A percentile compares a stretch with the other conserved stretches of the same genome.
Conservation (phyloP, 2,329 filamentous ascomycete species). For the Sclerotinia spermophila region DNA sequence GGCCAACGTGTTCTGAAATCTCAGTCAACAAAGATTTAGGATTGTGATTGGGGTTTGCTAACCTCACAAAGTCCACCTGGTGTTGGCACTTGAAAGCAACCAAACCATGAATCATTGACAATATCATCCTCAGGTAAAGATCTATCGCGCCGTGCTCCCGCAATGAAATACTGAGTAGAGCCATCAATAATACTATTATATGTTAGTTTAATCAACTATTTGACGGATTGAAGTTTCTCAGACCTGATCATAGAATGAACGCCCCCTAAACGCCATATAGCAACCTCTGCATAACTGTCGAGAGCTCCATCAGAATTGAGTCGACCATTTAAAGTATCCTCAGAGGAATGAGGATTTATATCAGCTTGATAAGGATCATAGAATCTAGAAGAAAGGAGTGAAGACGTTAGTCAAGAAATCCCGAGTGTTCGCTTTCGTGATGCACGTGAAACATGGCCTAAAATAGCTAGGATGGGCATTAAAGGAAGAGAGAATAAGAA, state of each 20-base stretch:
- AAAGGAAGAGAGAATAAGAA: background rate
- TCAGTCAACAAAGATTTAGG: background rate
- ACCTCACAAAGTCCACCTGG: slow-evolving; percentile 35
- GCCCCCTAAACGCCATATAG: slow-evolving; percentile 43
- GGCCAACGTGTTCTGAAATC: slow-evolving; percentile 11
- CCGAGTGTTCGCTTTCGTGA: background rate
- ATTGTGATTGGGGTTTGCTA: background rate
- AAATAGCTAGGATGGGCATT: background rate
- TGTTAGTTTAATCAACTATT: background rate
- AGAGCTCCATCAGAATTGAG: slow-evolving; percentile 36
- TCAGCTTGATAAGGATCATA: slow-evolving; percentile 27
- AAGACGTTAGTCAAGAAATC: background rate
- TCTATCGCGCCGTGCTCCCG: slow-evolving; percentile 24
- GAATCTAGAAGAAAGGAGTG: slow-evolving; percentile 24
- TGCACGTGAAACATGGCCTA: background rate
- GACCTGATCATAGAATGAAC: slow-evolving; percentile 35
- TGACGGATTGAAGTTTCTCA: background rate
- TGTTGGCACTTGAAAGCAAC: slow-evolving; percentile 29
- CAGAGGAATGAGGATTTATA: slow-evolving; percentile 10
- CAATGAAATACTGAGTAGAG: slow-evolving; percentile 32
- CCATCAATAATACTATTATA: slow-evolving; percentile 17
- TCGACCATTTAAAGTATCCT: slow-evolving; percentile 28
- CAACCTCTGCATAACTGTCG: slow-evolving; percentile 44
- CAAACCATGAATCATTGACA: slow-evolving; percentile 30
- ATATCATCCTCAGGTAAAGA: slow-evolving; percentile 14